Conservation (phyloP, 176 grass and related monocot species). For the Zea luxurians region DNA sequence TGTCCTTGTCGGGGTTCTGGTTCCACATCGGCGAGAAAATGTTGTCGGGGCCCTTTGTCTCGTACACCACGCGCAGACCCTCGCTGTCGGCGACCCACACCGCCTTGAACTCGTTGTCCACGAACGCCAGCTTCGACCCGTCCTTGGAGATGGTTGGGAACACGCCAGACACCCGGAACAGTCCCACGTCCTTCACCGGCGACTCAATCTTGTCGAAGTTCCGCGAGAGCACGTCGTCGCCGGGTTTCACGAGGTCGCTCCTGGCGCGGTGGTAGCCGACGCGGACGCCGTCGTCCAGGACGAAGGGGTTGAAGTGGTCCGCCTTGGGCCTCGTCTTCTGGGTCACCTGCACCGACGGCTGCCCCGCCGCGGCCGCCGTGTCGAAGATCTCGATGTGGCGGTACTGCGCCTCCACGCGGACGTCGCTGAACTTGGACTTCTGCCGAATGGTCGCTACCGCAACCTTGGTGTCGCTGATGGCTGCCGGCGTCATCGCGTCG, state of each 20-base stretch:
- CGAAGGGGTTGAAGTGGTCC: constrained; percentile 46
- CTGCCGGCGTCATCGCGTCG: not conserved
- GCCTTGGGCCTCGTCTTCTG: not conserved
- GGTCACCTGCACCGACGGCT: constrained; percentile 2
- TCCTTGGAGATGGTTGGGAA: constrained; percentile 51
- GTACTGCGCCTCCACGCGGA: constrained; percentile 32
- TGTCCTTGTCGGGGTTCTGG: constrained; percentile 41
- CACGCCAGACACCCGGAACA: constrained; percentile 43
- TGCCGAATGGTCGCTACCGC: not conserved
- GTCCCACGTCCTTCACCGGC: not conserved
- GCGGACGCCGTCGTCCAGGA: not conserved
- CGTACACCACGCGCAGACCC: constrained; percentile 19
- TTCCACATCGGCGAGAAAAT: constrained; percentile 44
- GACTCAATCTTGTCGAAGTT: constrained; percentile 35
- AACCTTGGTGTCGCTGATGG: not conserved
- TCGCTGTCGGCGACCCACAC: constrained; percentile 43
- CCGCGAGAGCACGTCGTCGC: not conserved
- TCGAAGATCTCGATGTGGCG: constrained; percentile 51
- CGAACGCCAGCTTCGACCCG: constrained; percentile 49
- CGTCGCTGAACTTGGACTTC: not conserved
- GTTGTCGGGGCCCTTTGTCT: not conserved
- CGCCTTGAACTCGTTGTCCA: constrained; percentile 60
- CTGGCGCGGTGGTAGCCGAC: constrained; percentile 33
- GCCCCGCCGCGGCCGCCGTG: not conserved
- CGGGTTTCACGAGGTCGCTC: not conserved